A percentile compares a stretch with the other conserved stretches of the same genome.
Evolutionary conservation across 805 yeast species (phyloP).

Genomic region (Teunomyces panamensis): DNA sequence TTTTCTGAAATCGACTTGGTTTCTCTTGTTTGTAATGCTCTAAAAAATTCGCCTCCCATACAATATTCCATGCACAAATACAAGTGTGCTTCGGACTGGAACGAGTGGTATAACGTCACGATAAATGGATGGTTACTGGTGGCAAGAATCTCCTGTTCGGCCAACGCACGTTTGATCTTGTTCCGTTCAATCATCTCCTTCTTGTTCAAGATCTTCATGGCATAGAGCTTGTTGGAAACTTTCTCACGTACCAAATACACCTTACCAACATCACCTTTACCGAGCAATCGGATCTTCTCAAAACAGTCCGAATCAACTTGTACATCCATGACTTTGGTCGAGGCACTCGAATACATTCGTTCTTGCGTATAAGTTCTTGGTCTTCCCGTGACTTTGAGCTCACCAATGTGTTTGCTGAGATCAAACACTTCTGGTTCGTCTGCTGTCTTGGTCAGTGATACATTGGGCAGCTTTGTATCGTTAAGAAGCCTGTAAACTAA

Average conservation of each 20-base stretch:
- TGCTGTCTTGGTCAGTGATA: background rate
- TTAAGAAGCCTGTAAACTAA: conserved; percentile 42
- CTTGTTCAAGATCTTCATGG: conserved; percentile 88
- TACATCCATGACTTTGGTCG: conserved; percentile 70
- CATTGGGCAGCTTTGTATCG: conserved; percentile 11
- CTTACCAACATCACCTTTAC: conserved; percentile 97
- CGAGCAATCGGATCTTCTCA: conserved; percentile 84
- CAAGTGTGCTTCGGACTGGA: conserved; percentile 87
- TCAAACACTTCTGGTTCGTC: conserved; percentile 36
- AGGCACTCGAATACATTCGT: conserved; percentile 68
- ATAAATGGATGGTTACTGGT: conserved; percentile 96
- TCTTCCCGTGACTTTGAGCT: conserved; percentile 32
- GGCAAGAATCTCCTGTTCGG: conserved; percentile 95
- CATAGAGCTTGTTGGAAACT: conserved; percentile 68
- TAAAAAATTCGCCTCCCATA: conserved; percentile 98
- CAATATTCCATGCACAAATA: conserved; percentile 98
- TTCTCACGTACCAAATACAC: conserved; percentile 90
- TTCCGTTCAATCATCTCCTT: conserved; percentile 94
- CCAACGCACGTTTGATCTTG: conserved; percentile 89
- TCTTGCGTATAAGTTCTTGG: conserved; percentile 42
- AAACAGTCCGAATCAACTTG: conserved; percentile 86
- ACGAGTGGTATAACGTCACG: conserved; percentile 92
- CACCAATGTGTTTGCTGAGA: conserved; percentile 42
- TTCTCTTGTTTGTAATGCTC: conserved; percentile 89
- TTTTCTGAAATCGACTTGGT: conserved; percentile 81